Evolutionary conservation across 441 rosid species (phyloP), one percentile per base, ranked within the genome.

Genomic region (Lepidium campestre): DNA sequence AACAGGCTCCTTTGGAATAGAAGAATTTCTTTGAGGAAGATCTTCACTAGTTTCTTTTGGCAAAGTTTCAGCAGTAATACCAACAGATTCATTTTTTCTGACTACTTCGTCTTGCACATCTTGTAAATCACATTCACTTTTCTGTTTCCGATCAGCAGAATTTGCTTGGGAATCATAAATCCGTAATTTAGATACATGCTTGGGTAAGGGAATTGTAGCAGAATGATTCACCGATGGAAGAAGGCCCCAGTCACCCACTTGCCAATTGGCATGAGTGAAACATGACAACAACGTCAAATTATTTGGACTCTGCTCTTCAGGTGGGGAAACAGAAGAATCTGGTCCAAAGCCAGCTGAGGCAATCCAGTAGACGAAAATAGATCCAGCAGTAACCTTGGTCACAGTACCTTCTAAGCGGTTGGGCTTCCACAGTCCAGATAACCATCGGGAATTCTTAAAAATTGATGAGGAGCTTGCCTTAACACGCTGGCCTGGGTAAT

Each of bases 401-500:
- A 95, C 97, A 54, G 95, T 95, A 61, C 98, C 99, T 82, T 91
- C 98, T 74, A 90, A 76, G 52, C 91, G 80, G 73, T 80, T 86
- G 23, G 96, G 83, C 82, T 83, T 95, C 98, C 98, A 90, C 72
- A 83, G 68, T 65, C 98, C 99, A 68, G 86, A 79, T 67, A 85
- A 70, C 96, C 96, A 94, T 65, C 95, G 80, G 13, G 93, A 82
- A 75, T 80, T 86, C 82, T 85, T 91, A 67, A 85, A 90, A 64
- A 90, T 78, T 2, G 97, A 88, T 10, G 97, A 90, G 59, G 97
- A 88, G 70, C 73, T 85, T 27, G 96, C 99, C 75, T 68, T 88
- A 54, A 95, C 99, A 23, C 91, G 96, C 81, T 91, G 99, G 46
- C 99, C 98, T 29, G 98, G 97, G 71, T 92, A 78, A 78, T 90